Conservation (phyloP, 305 asterid genomes). For the Solanum hybrid region DNA sequence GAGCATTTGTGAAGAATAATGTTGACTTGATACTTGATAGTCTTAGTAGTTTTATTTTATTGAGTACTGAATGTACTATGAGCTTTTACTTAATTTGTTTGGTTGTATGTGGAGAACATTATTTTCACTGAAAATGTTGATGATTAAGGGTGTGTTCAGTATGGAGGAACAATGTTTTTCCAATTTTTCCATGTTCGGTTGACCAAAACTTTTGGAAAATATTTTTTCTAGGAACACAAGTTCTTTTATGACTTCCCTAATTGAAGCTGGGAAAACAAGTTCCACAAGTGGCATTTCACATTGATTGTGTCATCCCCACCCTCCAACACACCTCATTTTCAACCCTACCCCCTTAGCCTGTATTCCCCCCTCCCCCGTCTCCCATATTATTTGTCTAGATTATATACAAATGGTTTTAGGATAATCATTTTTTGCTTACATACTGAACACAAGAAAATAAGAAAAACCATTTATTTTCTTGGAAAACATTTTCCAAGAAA, state of each 20-base stretch:
- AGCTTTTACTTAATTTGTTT: neutral
- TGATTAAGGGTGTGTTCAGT: neutral
- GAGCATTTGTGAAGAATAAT: neutral
- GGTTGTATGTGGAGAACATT: neutral
- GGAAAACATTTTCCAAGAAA: neutral
- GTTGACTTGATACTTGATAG: neutral
- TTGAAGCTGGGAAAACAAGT: neutral
- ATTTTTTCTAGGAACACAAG: neutral
- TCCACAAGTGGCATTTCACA: neutral
- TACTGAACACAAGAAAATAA: neutral
- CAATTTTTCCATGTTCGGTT: neutral
- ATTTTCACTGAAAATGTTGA: neutral
- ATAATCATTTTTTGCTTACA: neutral
- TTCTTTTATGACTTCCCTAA: neutral
- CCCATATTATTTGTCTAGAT: neutral
- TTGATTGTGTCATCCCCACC: neutral
- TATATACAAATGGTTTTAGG: neutral
- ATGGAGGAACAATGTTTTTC: neutral
- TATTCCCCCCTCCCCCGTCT: neutral
- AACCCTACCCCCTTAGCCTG: neutral
- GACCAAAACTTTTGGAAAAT: neutral
- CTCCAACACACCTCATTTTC: neutral
- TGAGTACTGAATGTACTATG: neutral
- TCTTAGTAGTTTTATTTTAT: neutral
- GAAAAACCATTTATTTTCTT: neutral